Percentiles rank a stretch among this genome's conserved stretches.
phyloP scores from a whole-genome alignment of 371 early-diverging fungal species.

The Mortierella sp. region DNA sequence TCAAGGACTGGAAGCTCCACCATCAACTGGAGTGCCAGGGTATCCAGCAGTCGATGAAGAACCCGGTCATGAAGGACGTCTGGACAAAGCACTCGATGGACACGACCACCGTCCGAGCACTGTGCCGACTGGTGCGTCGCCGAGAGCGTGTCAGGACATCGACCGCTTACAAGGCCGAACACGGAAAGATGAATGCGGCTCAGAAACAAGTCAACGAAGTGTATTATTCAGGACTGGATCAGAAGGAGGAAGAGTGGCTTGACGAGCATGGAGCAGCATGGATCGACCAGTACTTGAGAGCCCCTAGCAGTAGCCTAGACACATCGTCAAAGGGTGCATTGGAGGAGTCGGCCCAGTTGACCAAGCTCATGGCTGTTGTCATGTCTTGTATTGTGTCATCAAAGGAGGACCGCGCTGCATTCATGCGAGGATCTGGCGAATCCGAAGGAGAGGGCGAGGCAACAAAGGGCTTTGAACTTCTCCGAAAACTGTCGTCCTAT shows the following conservation, averaged over 20 bases:
- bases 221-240: constrained; percentile 41
- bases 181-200: constrained; percentile 32
- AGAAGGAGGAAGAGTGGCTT: constrained; percentile 46
- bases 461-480: constrained; percentile 25
- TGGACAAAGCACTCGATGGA: constrained; percentile 47
- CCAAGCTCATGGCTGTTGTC: constrained; percentile 41
- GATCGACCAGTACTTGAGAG: constrained; percentile 35
- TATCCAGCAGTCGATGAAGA: constrained; percentile 43
- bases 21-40: constrained; percentile 54
- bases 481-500: constrained; percentile 29
- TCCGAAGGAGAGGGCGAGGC: background rate
- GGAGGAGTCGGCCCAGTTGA: constrained; percentile 25
- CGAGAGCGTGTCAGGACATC: constrained; percentile 39
- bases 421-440: constrained; percentile 20
- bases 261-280: constrained; percentile 44
- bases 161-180: constrained; percentile 26
- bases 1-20: constrained; percentile 54
- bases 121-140: constrained; percentile 44
- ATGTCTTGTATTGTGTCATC: constrained; percentile 33
- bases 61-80: constrained; percentile 28
- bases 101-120: constrained; percentile 34
- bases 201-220: constrained; percentile 50
- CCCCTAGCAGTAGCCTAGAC: background rate
- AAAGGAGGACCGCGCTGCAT: constrained; percentile 36
- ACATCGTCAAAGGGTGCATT: constrained; percentile 8